phyloP scores from a whole-genome alignment of 352 stramenopile species.

The Phytopythium chamaehyphon region DNA sequence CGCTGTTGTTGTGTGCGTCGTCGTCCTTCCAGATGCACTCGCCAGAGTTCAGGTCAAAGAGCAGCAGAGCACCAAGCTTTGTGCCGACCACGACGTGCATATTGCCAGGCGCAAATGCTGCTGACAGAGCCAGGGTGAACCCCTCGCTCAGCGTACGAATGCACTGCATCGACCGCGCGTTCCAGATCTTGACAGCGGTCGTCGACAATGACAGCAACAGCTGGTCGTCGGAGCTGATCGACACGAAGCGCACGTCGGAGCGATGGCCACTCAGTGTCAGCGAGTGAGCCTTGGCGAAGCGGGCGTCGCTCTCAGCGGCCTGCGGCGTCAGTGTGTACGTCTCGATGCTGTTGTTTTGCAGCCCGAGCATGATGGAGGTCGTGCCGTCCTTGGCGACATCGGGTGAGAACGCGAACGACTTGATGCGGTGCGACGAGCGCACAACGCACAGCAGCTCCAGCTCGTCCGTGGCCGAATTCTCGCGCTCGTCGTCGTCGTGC shows the following conservation, averaged over 20 bases:
- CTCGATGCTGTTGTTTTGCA: slow-evolving; percentile 92
- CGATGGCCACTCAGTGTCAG: slow-evolving; percentile 86
- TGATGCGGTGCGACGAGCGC: slow-evolving; percentile 80
- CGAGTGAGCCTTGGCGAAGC: slow-evolving; percentile 61
- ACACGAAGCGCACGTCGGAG: slow-evolving; percentile 88
- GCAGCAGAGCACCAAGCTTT: slow-evolving; percentile 92
- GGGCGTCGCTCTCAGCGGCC: slow-evolving; percentile 54
- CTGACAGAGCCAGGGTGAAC: slow-evolving; percentile 89
- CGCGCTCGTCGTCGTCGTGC: slow-evolving; percentile 41
- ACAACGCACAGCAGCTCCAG: slow-evolving; percentile 85
- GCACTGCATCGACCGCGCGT: slow-evolving; percentile 86
- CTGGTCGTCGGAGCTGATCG: slow-evolving; percentile 87
- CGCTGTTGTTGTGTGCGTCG: slow-evolving; percentile 88
- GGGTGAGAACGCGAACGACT: slow-evolving; percentile 85
- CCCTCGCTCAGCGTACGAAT: slow-evolving; percentile 85
- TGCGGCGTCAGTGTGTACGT: slow-evolving; percentile 71
- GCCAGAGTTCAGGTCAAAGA: slow-evolving; percentile 95
- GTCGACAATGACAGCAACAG: slow-evolving; percentile 87
- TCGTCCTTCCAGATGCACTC: slow-evolving; percentile 91
- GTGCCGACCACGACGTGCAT: slow-evolving; percentile 97
- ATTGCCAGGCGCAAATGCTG: slow-evolving; percentile 95
- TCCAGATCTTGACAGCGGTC: slow-evolving; percentile 92
- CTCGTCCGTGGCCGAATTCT: slow-evolving; percentile 78
- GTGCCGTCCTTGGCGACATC: slow-evolving; percentile 79
- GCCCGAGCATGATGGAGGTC: slow-evolving; percentile 78